Evolutionary conservation across 1,284 basidiomycete species (phyloP).

Genomic region (Leccinum ponderosum): DNA sequence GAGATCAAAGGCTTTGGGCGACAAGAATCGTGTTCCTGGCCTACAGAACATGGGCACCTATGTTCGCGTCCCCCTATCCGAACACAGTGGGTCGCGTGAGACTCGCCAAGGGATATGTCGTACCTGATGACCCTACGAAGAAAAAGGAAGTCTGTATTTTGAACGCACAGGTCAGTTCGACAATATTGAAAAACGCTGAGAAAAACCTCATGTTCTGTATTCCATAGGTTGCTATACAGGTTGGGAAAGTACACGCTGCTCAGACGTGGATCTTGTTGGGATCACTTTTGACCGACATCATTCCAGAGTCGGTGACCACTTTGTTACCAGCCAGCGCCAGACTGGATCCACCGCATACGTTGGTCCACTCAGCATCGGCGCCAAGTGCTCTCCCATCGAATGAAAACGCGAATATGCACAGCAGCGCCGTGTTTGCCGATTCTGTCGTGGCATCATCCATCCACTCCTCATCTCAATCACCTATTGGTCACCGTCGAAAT

Average conservation of each 20-base stretch:
- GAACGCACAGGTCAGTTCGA: slow-evolving; percentile 56
- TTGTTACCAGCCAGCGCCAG: slow-evolving; percentile 31
- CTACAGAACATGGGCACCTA: slow-evolving; percentile 60
- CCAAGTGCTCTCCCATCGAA: slow-evolving; percentile 42
- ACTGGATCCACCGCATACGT: slow-evolving; percentile 19
- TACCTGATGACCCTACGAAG: slow-evolving; percentile 52
- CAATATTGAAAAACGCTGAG: not conserved
- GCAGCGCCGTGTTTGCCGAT: slow-evolving; percentile 25
- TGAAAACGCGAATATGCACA: slow-evolving; percentile 12
- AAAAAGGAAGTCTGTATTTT: slow-evolving; percentile 36
- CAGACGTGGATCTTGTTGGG: slow-evolving; percentile 71
- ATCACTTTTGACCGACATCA: slow-evolving; percentile 53
- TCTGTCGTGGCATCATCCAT: slow-evolving; percentile 14
- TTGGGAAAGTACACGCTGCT: slow-evolving; percentile 59
- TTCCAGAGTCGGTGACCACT: slow-evolving; percentile 35
- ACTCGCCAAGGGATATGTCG: slow-evolving; percentile 66
- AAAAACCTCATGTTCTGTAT: not conserved
- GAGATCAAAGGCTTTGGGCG: slow-evolving; percentile 52
- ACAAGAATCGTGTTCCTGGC: slow-evolving; percentile 45
- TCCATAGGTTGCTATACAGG: slow-evolving; percentile 58
- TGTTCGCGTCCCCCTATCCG: slow-evolving; percentile 12
- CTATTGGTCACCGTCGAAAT: slow-evolving; percentile 8
- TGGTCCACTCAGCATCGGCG: slow-evolving; percentile 43
- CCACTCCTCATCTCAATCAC: slow-evolving; percentile 29
- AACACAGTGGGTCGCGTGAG: slow-evolving; percentile 39